These are phyloP conservation scores for Raphanus raphanistrum DNA, from an alignment of 345 rosid genomes.

Conservation along the genomic window DNA sequence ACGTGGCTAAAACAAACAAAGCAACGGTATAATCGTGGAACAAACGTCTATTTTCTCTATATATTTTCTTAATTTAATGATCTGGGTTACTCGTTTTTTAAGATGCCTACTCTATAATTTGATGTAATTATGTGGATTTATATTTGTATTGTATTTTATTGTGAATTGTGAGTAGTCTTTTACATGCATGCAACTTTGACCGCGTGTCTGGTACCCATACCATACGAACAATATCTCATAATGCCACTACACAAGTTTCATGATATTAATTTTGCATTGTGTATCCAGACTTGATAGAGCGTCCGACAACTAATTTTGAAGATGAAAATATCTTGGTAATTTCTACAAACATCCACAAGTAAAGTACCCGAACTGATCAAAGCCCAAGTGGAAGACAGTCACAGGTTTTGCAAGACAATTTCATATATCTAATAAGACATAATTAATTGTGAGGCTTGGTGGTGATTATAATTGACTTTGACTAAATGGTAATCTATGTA, in stretches of 20 bases:
- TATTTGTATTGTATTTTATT: background rate
- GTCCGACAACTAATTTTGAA: background rate
- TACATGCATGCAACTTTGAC: conserved; percentile 24
- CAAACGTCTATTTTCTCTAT: background rate
- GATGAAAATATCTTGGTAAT: background rate
- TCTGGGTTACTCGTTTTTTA: background rate
- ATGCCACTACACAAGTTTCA: background rate
- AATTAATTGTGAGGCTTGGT: background rate
- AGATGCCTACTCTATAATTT: background rate
- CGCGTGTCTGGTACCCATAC: background rate
- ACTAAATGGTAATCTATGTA: background rate
- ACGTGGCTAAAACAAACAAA: background rate
- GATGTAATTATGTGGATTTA: conserved; percentile 18
- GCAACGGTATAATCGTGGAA: background rate
- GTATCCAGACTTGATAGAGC: background rate
- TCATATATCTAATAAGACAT: background rate
- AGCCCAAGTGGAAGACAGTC: background rate
- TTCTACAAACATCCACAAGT: background rate
- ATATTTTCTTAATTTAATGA: background rate
- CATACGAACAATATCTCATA: background rate
- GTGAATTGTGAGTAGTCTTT: background rate
- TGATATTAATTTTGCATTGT: background rate
- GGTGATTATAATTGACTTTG: background rate
- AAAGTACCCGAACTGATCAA: background rate
- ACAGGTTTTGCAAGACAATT: background rate